phyloP scores from a whole-genome alignment of 768 basidiomycete genomes.

The Exsudoporus frostii region DNA sequence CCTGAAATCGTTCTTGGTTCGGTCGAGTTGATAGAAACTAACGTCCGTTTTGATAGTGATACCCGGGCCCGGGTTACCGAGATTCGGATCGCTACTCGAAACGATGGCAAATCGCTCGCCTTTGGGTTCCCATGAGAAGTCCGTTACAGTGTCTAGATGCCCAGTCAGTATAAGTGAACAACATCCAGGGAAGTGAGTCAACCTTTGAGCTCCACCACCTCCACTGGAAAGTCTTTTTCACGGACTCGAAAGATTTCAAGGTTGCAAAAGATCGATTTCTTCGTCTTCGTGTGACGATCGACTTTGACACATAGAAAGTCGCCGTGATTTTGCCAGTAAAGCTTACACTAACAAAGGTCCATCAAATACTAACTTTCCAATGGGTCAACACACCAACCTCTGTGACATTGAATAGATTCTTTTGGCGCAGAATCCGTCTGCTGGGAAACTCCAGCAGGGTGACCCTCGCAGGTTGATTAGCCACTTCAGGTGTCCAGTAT shows the following conservation, averaged over 20 bases:
- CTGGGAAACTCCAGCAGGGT: conserved; percentile 89
- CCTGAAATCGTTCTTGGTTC: conserved; percentile 90
- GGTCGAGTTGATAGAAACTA: conserved; percentile 93
- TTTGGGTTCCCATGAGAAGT: conserved; percentile 99
- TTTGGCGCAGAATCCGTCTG: conserved; percentile 80
- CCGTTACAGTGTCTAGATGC: conserved; percentile 78
- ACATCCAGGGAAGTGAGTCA: not conserved
- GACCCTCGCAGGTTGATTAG: conserved; percentile 95
- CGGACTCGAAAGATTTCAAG: conserved; percentile 96
- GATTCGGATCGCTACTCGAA: conserved; percentile 89
- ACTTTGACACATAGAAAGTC: conserved; percentile 99
- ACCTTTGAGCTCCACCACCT: conserved; percentile 98
- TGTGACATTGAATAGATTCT: conserved; percentile 96
- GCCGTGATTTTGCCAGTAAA: conserved; percentile 98
- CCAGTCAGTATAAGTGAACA: conserved; percentile 8
- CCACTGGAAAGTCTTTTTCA: conserved; percentile 97
- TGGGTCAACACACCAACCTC: conserved; percentile 58
- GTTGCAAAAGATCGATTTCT: conserved; percentile 97
- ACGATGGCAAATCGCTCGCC: conserved; percentile 96
- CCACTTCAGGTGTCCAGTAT: conserved; percentile 97
- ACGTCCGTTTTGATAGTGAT: conserved; percentile 95
- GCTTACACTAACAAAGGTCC: conserved; percentile 69
- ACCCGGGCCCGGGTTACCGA: conserved; percentile 85
- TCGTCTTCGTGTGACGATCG: conserved; percentile 97
- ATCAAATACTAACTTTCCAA: not conserved